These are phyloP conservation scores for Nemophila menziesii DNA, from an alignment of 257 asterid genomes.

Conservation along the genomic window DNA sequence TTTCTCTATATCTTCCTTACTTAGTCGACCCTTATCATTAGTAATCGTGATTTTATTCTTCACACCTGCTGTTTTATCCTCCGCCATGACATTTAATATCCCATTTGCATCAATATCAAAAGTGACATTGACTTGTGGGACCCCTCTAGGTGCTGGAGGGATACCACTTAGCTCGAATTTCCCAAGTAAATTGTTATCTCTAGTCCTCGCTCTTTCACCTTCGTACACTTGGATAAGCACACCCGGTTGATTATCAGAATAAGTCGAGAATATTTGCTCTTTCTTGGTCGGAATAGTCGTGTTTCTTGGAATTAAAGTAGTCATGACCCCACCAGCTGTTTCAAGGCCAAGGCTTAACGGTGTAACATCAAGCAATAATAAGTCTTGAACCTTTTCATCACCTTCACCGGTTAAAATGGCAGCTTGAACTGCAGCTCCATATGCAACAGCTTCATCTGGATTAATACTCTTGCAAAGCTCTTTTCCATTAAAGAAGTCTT, in stretches of 20 bases:
- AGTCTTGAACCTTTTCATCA: conserved; percentile 35
- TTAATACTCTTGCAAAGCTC: conserved; percentile 41
- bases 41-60: conserved; percentile 50
- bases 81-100: conserved; percentile 35
- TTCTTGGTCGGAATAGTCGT: conserved; percentile 44
- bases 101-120: conserved; percentile 49
- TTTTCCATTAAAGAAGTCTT: conserved; percentile 44
- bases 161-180: conserved; percentile 45
- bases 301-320: conserved; percentile 35
- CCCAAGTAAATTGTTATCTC: conserved; percentile 38
- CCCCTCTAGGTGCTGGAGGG: conserved; percentile 52
- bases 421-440: conserved; percentile 47
- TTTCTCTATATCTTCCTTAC: conserved; percentile 40
- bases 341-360: conserved; percentile 42
- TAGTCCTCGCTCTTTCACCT: conserved; percentile 41
- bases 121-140: conserved; percentile 41
- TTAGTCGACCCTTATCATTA: conserved; percentile 40
- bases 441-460: conserved; percentile 47
- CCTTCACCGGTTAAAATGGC: conserved; percentile 43
- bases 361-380: conserved; percentile 38
- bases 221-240: conserved; percentile 46
- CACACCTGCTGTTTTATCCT: conserved; percentile 43
- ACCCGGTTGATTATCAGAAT: conserved; percentile 45
- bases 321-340: conserved; percentile 53
- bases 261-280: conserved; percentile 44